These are phyloP conservation scores for Globisporangium rhizosaccharum DNA, from an alignment of 352 stramenopile genomes.

Conservation along the genomic window DNA sequence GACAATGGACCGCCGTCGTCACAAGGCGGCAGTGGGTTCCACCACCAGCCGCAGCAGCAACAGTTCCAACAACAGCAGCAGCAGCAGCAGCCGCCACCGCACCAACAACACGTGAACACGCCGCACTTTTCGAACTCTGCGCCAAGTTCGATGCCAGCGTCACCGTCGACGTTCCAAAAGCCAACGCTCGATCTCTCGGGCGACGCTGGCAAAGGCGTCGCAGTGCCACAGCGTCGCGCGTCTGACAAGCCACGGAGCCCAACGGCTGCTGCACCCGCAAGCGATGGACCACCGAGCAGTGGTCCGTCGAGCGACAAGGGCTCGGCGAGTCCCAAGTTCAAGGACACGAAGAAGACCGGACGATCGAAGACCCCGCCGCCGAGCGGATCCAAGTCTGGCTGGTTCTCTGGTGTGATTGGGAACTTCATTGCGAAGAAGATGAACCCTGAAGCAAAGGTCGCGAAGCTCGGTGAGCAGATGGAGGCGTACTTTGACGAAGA, in stretches of 20 bases:
- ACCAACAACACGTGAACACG: neutral
- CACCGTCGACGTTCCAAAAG: slow-evolving; percentile 27
- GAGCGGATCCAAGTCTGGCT: slow-evolving; percentile 56
- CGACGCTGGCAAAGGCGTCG: slow-evolving; percentile 23
- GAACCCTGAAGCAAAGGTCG: slow-evolving; percentile 81
- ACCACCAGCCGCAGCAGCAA: slow-evolving; percentile 15
- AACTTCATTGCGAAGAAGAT: slow-evolving; percentile 68
- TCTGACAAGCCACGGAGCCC: slow-evolving; percentile 11
- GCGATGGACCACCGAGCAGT: slow-evolving; percentile 3
- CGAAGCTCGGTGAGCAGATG: slow-evolving; percentile 72
- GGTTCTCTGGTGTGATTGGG: slow-evolving; percentile 40
- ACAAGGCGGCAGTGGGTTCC: slow-evolving; percentile 2
- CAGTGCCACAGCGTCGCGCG: slow-evolving; percentile 7
- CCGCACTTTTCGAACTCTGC: slow-evolving; percentile 15
- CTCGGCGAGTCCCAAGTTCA: slow-evolving; percentile 57
- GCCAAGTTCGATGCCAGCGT: slow-evolving; percentile 15
- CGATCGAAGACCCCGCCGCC: slow-evolving; percentile 81
- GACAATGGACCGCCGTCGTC: slow-evolving; percentile 5
- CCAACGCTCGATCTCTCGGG: slow-evolving; percentile 40
- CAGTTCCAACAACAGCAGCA: slow-evolving; percentile 18
- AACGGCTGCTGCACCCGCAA: slow-evolving; percentile 3
- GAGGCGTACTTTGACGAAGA: slow-evolving; percentile 80
- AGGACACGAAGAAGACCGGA: slow-evolving; percentile 46
- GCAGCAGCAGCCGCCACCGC: neutral
- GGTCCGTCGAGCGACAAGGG: slow-evolving; percentile 73